Evolutionary conservation across 805 yeast genomes (phyloP), one percentile per base, ranked within the genome.

Genomic region (Ogataea kodamae): DNA sequence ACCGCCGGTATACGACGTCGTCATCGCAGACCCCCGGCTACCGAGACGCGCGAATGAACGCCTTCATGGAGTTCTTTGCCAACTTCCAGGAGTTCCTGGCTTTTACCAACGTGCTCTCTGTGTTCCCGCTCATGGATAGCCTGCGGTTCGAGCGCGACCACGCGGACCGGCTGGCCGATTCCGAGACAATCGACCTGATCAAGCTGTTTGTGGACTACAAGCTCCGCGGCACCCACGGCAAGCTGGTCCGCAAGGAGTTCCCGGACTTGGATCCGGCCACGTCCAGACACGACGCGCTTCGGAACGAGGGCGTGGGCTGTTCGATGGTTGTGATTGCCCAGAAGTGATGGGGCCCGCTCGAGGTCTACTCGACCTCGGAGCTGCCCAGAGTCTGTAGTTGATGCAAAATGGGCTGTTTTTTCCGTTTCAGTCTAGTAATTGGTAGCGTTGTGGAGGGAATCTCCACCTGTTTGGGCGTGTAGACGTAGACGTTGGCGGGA

Each of bases 381-480:
- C n/a, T n/a, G n/a, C n/a, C n/a, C n/a, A n/a, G n/a, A n/a, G n/a
- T 28, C 3, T 32, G 32, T 18, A 28, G 10, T 23, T 23, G 28
- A 19, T 33, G 37, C n/a, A 33, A 31, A 11, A 28, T 28, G 9
- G 33, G 29, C 16, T 21, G 15, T 21, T 30, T 14, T 28, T 21
- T 23, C 11, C 26, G 19, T 26, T 22, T 18, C 20, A 26, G 18
- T n/a, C 24, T 29, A 13, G 16, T 18, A 6, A 28, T 19, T 6
- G 30, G 29, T 13, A 33, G 12, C 18, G 37, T 18, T 1, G 28
- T 13, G 10, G 45, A 55, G 30, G 64, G 70, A 31, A 66, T 60
- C 1, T 61, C 59, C 3, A 68, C 66, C 32, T 67, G 66, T 30
- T 58, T 65, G 10, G 68, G 65, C 0, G 66, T 54, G 40, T 70